phyloP scores from a whole-genome alignment of 805 yeast genomes.

The Kodamaea laetipori region DNA sequence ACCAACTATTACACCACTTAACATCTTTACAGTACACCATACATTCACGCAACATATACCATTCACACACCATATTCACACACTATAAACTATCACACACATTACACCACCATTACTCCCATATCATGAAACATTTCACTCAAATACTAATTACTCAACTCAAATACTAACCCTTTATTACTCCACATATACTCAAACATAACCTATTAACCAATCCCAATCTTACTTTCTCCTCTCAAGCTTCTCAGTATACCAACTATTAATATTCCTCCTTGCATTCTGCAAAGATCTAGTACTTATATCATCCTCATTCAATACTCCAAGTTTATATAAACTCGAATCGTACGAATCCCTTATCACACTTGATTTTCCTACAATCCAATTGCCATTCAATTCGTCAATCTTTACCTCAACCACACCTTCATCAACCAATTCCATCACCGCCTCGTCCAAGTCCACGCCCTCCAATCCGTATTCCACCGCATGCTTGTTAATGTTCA shows the following conservation, averaged over 20 bases:
- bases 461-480: slow-evolving; percentile 19
- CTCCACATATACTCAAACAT: too few relatives aligned
- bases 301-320: slow-evolving; percentile 29
- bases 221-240: slow-evolving; percentile 2
- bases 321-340: slow-evolving; percentile 20
- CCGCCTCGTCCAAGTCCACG: slow-evolving; percentile 19
- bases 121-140: too few relatives aligned
- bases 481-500: slow-evolving; percentile 19
- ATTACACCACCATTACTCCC: too few relatives aligned
- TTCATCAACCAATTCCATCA: slow-evolving; percentile 30
- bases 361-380: slow-evolving; percentile 22
- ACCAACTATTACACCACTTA: too few relatives aligned
- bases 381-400: slow-evolving; percentile 24
- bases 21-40: too few relatives aligned
- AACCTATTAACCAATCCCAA: not conserved
- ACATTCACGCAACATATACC: too few relatives aligned
- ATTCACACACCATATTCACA: too few relatives aligned
- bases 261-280: slow-evolving; percentile 21
- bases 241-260: slow-evolving; percentile 25
- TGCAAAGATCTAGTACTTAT: slow-evolving; percentile 22
- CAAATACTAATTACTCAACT: too few relatives aligned
- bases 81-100: too few relatives aligned
- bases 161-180: too few relatives aligned
- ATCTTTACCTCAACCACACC: slow-evolving; percentile 28
- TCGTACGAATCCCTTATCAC: slow-evolving; percentile 37